Conservation (phyloP, 768 basidiomycete genomes). For the Phaeotremella fagi region DNA sequence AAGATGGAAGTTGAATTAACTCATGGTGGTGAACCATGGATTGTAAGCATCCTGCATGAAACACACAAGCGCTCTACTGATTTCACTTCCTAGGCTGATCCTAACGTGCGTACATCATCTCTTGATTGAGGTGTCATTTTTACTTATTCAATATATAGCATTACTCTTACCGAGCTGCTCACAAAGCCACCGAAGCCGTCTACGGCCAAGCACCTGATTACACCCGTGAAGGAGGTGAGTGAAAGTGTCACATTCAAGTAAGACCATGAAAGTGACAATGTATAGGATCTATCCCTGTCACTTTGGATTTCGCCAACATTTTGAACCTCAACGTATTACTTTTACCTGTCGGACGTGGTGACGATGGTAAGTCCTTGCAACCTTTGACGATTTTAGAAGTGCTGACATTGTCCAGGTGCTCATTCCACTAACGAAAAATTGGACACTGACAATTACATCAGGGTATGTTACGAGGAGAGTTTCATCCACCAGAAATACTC, state of each 20-base stretch:
- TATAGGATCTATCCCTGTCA: constrained; percentile 81
- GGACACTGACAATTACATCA: constrained; percentile 79
- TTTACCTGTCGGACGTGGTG: constrained; percentile 87
- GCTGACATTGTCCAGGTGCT: constrained; percentile 10
- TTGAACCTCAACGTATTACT: constrained; percentile 80
- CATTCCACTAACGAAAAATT: constrained; percentile 81
- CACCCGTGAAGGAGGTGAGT: constrained; percentile 49
- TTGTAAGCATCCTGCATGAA: constrained; percentile 47
- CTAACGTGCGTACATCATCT: constrained; percentile 30
- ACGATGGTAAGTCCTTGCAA: constrained; percentile 81
- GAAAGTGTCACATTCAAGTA: too few relatives aligned
- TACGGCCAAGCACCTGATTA: constrained; percentile 48
- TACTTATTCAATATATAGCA: constrained; percentile 57
- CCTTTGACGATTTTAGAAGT: background rate
- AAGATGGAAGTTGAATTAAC: constrained; percentile 64
- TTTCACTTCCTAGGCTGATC: constrained; percentile 20
- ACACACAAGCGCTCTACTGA: background rate
- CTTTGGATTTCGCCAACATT: constrained; percentile 85
- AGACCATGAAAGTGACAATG: too few relatives aligned
- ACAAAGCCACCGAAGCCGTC: constrained; percentile 67
- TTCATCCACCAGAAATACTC: background rate
- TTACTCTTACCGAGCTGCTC: constrained; percentile 90
- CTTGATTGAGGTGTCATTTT: constrained; percentile 47
- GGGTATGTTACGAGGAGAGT: constrained; percentile 56
- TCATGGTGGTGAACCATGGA: constrained; percentile 86